Conservation (phyloP, 139 green algal genomes). For the Ettlia oleoabundans region DNA sequence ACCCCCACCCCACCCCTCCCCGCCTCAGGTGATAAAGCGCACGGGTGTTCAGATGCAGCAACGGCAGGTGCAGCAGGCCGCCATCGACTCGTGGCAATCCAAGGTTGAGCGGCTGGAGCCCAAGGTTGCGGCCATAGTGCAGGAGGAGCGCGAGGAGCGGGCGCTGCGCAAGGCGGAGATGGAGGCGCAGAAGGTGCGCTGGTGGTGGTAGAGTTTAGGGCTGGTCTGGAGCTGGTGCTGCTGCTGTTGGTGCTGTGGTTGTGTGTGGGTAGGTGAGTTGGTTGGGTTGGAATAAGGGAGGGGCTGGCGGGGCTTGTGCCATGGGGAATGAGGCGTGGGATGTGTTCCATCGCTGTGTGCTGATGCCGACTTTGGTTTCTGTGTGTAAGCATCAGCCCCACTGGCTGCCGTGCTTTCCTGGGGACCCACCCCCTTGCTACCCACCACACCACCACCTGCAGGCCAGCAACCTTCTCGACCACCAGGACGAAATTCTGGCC, state of each 20-base stretch:
- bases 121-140: slow-evolving; percentile 46
- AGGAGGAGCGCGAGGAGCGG: slow-evolving; percentile 76
- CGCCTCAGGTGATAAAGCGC: slow-evolving; percentile 70
- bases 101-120: slow-evolving; percentile 70
- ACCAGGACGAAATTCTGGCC: slow-evolving; percentile 90
- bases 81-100: slow-evolving; percentile 66
- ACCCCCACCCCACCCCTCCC: neutral
- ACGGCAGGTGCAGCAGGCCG: slow-evolving; percentile 66
- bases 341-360: neutral
- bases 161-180: slow-evolving; percentile 92
- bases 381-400: neutral
- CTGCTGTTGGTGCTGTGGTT: neutral
- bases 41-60: slow-evolving; percentile 67
- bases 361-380: neutral
- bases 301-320: neutral
- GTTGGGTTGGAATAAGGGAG: neutral
- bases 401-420: neutral
- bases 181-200: slow-evolving; percentile 82
- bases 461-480: slow-evolving; percentile 91
- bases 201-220: neutral
- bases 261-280: neutral
- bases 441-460: slow-evolving; percentile 11
- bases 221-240: neutral
- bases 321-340: neutral
- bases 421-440: neutral